Conservation (phyloP, 2,329 filamentous ascomycete genomes). For the Colletotrichum ledebouriae region DNA sequence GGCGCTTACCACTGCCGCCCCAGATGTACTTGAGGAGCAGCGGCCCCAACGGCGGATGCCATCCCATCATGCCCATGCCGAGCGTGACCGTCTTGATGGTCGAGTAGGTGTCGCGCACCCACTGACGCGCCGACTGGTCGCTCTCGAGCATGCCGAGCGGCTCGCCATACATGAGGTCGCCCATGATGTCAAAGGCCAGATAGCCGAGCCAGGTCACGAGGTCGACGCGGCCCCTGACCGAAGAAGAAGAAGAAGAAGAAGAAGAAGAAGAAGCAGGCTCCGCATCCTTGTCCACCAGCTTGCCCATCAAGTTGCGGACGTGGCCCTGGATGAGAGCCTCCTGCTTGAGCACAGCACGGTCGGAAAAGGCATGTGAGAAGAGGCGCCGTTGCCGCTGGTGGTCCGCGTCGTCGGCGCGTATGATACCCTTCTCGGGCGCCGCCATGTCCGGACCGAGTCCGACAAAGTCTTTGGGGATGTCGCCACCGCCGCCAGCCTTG, state of each 20-base stretch:
- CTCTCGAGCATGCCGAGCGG: constrained; percentile 48
- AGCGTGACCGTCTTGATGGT: constrained; percentile 42
- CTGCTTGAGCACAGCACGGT: constrained; percentile 49
- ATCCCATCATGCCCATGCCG: constrained; percentile 39
- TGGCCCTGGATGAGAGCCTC: constrained; percentile 48
- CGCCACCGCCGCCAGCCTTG: constrained; percentile 38
- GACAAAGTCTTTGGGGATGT: constrained; percentile 46
- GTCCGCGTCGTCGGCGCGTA: constrained; percentile 31
- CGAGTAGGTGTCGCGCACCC: constrained; percentile 46
- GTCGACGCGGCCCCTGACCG: constrained; percentile 42
- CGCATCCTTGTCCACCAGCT: constrained; percentile 28
- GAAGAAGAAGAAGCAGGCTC: constrained; percentile 17
- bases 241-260: constrained; percentile 11
- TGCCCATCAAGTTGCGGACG: constrained; percentile 36
- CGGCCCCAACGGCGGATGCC: constrained; percentile 26
- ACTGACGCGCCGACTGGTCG: constrained; percentile 46
- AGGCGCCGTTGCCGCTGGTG: constrained; percentile 42
- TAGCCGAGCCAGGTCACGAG: constrained; percentile 46
- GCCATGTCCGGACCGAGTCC: constrained; percentile 50
- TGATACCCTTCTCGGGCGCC: constrained; percentile 45
- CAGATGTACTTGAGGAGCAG: constrained; percentile 33
- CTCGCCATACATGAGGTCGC: constrained; percentile 50
- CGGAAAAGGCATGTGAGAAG: constrained; percentile 50
- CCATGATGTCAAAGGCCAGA: constrained; percentile 50
- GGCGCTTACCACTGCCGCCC: constrained; percentile 29